Base-by-base conservation (phyloP, 164 flowering plant genomes). In the Piper longum region DNA sequence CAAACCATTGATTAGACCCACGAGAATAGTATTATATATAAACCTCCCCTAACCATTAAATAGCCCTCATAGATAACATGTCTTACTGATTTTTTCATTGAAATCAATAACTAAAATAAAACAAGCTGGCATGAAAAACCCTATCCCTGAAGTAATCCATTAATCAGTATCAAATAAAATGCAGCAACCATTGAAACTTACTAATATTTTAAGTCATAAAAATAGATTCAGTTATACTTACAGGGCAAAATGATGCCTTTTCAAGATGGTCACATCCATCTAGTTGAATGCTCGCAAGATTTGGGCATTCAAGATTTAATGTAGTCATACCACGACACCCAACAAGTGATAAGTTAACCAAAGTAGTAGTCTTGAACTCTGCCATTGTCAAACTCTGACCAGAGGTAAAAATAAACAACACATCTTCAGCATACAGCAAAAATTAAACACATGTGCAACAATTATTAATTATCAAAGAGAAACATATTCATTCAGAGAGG, bases 241-340 rank as follows among this genome's bases (percentile, higher is more conserved):
- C 99, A 16, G 97, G 95, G 60, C 71, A 74, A 78, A 93, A 93
- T 62, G 81, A 82, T 57, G 97, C 99, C 72, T 71, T 76, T 74
- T 93, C 95, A 67, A 93, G 92, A 78, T 90, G 99, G 78, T 88
- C 96, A 75, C 99, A 93, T 36, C 97, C 95, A 83, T 88, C 92
- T 58, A 93, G 69, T 66, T 77, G 76, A 56, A 90, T 82, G 67
- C 83, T 75, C 81, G 88, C 87, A 69, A 93, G 96, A 68, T 73
- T 67, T 16, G 92, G 97, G 71, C 97, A 90, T 8, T 52, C 67
- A 54, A 93, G 87, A 57, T 82, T 80, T 64, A 93, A 81, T 67
- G 81, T 41, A 12, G 81, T 80, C 72, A 93, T 73, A 55, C 81
- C 89, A 63, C 99, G 95, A 67, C 99, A 93, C 66, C 97, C 88